phyloP scores from a whole-genome alignment of 2,329 filamentous ascomycete genomes.

The Cadophora malorum region DNA sequence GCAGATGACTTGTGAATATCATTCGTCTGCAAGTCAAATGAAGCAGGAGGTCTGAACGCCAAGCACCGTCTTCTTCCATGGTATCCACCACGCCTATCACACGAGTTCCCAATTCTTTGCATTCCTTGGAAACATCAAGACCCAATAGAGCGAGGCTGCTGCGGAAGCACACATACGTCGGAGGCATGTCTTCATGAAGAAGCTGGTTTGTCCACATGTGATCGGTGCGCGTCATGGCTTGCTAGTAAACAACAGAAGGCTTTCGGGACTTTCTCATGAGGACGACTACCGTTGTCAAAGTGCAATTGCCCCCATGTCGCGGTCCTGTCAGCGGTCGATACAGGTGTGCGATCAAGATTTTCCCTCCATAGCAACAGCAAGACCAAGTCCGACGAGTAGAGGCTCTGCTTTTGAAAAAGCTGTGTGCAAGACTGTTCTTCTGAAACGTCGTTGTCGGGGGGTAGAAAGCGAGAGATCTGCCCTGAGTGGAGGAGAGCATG shows the following conservation, averaged over 20 bases:
- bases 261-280: conserved; percentile 3
- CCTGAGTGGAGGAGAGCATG: no score
- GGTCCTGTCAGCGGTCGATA: not conserved
- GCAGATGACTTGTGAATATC: not conserved
- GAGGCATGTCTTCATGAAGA: not conserved
- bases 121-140: not conserved
- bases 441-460: no score
- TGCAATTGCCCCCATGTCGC: not conserved
- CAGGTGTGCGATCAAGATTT: not conserved
- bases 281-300: not conserved
- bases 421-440: no score
- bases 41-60: not conserved
- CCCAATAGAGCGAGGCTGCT: not conserved
- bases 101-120: not conserved
- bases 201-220: not conserved
- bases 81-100: not conserved
- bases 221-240: not conserved
- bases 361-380: no score
- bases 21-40: not conserved
- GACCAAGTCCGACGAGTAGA: no score
- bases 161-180: not conserved
- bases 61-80: not conserved
- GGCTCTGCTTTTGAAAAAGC: not conserved
- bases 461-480: no score
- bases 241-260: not conserved